These are phyloP conservation scores for Arthrobotrys megalospora DNA, from an alignment of 2,329 filamentous ascomycete genomes.

Conservation along the genomic window DNA sequence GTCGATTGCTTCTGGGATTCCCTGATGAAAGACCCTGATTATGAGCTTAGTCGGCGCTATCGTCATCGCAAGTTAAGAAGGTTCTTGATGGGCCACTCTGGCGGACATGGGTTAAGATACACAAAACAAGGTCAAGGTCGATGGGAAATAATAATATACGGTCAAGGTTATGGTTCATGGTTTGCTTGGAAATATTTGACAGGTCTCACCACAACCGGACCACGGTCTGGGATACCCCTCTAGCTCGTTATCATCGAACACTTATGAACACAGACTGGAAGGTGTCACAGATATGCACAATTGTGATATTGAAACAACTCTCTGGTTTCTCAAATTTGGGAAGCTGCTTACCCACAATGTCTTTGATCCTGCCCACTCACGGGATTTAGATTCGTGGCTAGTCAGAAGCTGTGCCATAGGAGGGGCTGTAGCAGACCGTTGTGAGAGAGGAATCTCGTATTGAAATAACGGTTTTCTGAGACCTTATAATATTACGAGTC, in stretches of 20 bases:
- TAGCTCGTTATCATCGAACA: not conserved
- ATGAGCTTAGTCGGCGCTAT: constrained; percentile 31
- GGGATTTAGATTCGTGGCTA: constrained; percentile 29
- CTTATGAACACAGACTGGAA: constrained; percentile 35
- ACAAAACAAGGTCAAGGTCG: constrained; percentile 32
- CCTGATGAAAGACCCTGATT: constrained; percentile 23
- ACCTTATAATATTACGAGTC: constrained; percentile 38
- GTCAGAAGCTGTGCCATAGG: constrained; percentile 35
- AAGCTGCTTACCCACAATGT: constrained; percentile 17
- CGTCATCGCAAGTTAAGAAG: constrained; percentile 46
- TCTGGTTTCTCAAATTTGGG: constrained; percentile 31
- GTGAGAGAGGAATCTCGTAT: constrained; percentile 58
- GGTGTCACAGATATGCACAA: constrained; percentile 14
- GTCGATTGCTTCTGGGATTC: constrained; percentile 41
- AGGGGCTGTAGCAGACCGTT: constrained; percentile 18
- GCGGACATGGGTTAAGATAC: constrained; percentile 15
- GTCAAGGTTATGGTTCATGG: constrained; percentile 39
- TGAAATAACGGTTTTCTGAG: constrained; percentile 39
- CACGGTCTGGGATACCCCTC: constrained; percentile 38
- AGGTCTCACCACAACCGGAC: constrained; percentile 58
- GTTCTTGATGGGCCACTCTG: constrained; percentile 17
- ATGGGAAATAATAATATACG: constrained; percentile 14
- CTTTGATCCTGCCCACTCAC: constrained; percentile 37
- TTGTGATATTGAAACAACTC: constrained; percentile 32
- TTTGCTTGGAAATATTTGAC: constrained; percentile 37